phyloP scores from a whole-genome alignment of 768 basidiomycete genomes.

The Pleurotus pulmonarius region DNA sequence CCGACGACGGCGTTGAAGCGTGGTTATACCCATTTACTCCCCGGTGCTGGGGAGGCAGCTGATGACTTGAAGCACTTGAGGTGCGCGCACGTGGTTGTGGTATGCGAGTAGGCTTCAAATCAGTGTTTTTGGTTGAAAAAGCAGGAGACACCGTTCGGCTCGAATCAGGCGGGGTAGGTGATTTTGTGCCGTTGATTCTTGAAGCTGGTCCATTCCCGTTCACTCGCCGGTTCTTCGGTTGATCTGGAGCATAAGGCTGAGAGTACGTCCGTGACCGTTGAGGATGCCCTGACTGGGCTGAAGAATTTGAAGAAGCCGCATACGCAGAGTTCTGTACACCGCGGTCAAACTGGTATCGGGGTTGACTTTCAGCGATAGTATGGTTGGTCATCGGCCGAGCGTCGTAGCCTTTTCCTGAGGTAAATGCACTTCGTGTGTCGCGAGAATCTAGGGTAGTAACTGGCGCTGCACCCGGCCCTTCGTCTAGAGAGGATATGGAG shows the following conservation, averaged over 20 bases:
- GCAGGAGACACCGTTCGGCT: conserved; percentile 41
- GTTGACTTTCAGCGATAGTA: not conserved
- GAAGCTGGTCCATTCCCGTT: not conserved
- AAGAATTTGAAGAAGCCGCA: conserved; percentile 17
- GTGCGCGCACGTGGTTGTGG: conserved; percentile 30
- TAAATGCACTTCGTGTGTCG: conserved; percentile 10
- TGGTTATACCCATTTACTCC: conserved; percentile 16
- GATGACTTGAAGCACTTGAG: conserved; percentile 17
- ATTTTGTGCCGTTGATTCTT: conserved; percentile 26
- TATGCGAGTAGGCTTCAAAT: conserved; percentile 48
- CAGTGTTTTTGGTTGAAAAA: conserved; percentile 23
- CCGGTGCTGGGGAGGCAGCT: conserved; percentile 9
- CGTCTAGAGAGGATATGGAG: conserved; percentile 57
- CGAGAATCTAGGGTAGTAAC: conserved; percentile 25
- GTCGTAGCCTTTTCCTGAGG: conserved; percentile 1
- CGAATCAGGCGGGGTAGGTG: conserved; percentile 27
- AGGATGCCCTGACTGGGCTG: conserved; percentile 20
- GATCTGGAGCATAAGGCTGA: conserved; percentile 49
- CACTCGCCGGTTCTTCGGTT: conserved; percentile 19
- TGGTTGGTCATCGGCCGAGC: not conserved
- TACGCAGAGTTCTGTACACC: not conserved
- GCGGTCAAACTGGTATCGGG: conserved; percentile 10
- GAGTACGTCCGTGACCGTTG: conserved; percentile 65
- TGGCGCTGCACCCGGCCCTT: conserved; percentile 39
- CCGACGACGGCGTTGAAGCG: conserved; percentile 12